Evolutionary conservation across 2,329 filamentous ascomycete genomes (phyloP).

Genomic region (Clarireedia homoeocarpa): DNA sequence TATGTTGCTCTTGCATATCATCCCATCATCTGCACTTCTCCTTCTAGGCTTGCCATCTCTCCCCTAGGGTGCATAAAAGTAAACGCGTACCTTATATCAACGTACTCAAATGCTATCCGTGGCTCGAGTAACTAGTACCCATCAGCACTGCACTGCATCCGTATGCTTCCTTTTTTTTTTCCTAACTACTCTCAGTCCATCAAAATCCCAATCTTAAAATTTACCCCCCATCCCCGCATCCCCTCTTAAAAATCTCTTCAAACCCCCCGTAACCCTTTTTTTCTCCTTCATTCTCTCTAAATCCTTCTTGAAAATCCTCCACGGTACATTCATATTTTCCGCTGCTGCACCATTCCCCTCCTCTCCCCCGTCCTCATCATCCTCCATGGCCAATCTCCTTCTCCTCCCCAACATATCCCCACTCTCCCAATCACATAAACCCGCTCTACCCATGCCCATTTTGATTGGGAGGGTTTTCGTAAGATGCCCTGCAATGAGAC

Average conservation of each 20-base stretch:
- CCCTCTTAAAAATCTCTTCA: not conserved
- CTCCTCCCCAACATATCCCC: conserved; percentile 2
- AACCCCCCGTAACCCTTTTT: not conserved
- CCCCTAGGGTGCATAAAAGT: too few relatives aligned
- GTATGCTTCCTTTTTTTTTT: too few relatives aligned
- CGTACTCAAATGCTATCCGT: too few relatives aligned
- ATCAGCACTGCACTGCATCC: too few relatives aligned
- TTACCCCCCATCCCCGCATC: not conserved
- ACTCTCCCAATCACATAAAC: conserved; percentile 28
- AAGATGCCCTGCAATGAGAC: conserved; percentile 20
- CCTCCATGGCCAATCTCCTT: not conserved
- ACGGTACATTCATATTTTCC: conserved; percentile 8
- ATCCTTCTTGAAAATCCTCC: conserved; percentile 9
- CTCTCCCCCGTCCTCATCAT: not conserved
- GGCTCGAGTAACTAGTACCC: too few relatives aligned
- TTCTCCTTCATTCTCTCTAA: not conserved
- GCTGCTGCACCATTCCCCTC: not conserved
- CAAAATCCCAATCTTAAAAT: too few relatives aligned
- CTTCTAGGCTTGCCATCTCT: too few relatives aligned
- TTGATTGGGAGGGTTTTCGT: conserved; percentile 10
- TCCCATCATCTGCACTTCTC: too few relatives aligned
- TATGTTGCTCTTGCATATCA: too few relatives aligned
- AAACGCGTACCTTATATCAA: too few relatives aligned
- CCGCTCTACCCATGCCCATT: conserved; percentile 14
- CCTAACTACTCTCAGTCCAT: too few relatives aligned